phyloP scores from a whole-genome alignment of 1,284 basidiomycete genomes.

The Puccinia polysora region DNA sequence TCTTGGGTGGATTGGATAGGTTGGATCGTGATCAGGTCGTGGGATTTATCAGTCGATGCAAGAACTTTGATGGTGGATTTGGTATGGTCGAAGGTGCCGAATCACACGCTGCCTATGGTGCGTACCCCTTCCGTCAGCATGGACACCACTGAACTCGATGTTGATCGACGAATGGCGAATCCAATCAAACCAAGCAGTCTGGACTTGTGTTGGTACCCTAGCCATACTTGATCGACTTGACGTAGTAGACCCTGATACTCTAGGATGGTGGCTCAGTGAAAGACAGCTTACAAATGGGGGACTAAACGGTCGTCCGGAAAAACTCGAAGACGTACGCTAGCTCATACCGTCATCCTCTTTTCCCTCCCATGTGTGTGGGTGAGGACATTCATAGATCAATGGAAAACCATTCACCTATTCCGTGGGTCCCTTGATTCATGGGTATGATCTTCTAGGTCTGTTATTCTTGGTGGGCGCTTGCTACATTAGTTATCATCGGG shows the following conservation, averaged over 20 bases:
- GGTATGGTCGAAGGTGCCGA: constrained; percentile 78
- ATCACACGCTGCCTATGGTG: constrained; percentile 86
- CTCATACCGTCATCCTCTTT: neutral
- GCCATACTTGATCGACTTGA: constrained; percentile 79
- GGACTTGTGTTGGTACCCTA: constrained; percentile 78
- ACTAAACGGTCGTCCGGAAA: constrained; percentile 90
- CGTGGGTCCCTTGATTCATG: neutral
- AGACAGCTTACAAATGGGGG: constrained; percentile 88
- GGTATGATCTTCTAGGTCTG: constrained; percentile 60
- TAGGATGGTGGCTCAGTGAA: constrained; percentile 89
- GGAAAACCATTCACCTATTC: neutral
- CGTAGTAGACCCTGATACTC: constrained; percentile 65
- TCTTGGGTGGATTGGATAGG: constrained; percentile 65
- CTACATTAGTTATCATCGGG: constrained; percentile 75
- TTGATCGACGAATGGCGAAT: no score
- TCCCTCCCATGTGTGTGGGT: no score
- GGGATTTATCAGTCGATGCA: constrained; percentile 67
- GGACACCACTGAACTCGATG: no score
- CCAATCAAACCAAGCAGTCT: constrained; percentile 66
- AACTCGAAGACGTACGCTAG: constrained; percentile 69
- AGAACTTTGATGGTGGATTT: constrained; percentile 94
- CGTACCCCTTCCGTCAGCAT: constrained; percentile 46
- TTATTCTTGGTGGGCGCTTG: constrained; percentile 96
- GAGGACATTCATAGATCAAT: no score
- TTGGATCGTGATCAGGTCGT: constrained; percentile 50